Percentiles rank a stretch among this genome's conserved stretches.
Evolutionary conservation across 306 rosid genomes (phyloP).

Genomic region (Malus orientalis): DNA sequence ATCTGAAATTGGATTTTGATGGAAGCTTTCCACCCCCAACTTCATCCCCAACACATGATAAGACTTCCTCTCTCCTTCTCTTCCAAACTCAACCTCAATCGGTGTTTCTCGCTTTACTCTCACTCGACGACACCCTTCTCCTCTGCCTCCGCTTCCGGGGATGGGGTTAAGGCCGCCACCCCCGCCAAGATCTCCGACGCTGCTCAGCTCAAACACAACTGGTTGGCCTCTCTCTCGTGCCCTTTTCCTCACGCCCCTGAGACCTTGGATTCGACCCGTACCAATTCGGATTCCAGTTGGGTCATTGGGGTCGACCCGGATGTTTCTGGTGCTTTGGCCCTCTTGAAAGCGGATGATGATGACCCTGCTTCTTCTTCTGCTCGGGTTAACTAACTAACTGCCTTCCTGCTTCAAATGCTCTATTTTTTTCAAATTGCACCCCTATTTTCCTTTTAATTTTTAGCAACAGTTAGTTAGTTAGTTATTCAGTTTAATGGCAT

Average conservation of each 20-base stretch:
- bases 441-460: background rate
- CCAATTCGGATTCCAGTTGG: conserved; percentile 35
- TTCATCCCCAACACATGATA: background rate
- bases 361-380: conserved; percentile 37
- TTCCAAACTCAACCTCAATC: background rate
- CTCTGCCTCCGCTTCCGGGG: background rate
- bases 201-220: conserved; percentile 55
- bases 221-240: conserved; percentile 77
- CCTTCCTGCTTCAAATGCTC: background rate
- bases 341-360: conserved; percentile 35
- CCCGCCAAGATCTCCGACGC: conserved; percentile 31
- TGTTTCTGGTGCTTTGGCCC: conserved; percentile 67
- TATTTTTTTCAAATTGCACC: background rate
- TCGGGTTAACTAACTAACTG: conserved; percentile 39
- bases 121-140: background rate
- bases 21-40: background rate
- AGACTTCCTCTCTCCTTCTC: background rate
- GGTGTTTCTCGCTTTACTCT: conserved; percentile 1
- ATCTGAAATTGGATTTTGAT: background rate
- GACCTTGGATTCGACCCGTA: conserved; percentile 5
- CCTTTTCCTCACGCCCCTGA: conserved; percentile 26
- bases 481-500: background rate
- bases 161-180: background rate
- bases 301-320: conserved; percentile 87
- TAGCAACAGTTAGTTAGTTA: background rate